Evolutionary conservation across 2,329 filamentous ascomycete genomes (phyloP).

Genomic region (Diaporthe aspalathi): DNA sequence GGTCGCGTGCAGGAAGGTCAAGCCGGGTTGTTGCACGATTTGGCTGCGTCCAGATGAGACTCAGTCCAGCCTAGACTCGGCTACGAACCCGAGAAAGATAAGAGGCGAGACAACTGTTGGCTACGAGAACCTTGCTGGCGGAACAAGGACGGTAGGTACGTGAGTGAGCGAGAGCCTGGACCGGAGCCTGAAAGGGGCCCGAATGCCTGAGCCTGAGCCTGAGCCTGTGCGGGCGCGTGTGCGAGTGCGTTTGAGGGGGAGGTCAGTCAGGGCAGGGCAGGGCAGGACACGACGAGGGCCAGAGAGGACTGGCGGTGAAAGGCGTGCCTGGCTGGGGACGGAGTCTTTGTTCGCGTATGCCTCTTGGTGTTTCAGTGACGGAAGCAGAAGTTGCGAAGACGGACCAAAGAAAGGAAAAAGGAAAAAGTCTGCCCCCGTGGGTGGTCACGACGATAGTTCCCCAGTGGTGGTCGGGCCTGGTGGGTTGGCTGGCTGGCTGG

Average conservation of each 20-base stretch:
- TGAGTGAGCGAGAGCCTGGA: slow-evolving; percentile 10
- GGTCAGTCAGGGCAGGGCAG: slow-evolving; percentile 9
- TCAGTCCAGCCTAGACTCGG: slow-evolving; percentile 35
- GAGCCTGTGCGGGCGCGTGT: slow-evolving; percentile 27
- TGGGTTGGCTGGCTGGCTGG: slow-evolving; percentile 28
- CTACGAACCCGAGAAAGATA: slow-evolving; percentile 36
- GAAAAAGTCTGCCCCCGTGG: slow-evolving; percentile 32
- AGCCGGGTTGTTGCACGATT: slow-evolving; percentile 20
- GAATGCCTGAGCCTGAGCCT: background rate
- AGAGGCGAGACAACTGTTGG: slow-evolving; percentile 37
- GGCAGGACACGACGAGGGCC: slow-evolving; percentile 1
- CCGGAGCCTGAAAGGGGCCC: background rate
- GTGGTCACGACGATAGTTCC: slow-evolving; percentile 31
- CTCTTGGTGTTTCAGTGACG: background rate
- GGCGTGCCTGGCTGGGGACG: background rate
- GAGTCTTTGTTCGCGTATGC: background rate
- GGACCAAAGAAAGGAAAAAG: slow-evolving; percentile 3
- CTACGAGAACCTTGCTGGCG: slow-evolving; percentile 31
- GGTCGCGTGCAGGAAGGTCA: slow-evolving; percentile 18
- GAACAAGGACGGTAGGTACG: slow-evolving; percentile 13
- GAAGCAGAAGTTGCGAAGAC: background rate
- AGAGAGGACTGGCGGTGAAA: slow-evolving; percentile 27
- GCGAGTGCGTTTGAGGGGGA: too few relatives aligned
- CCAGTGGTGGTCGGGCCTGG: slow-evolving; percentile 26
- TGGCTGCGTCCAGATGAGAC: slow-evolving; percentile 22